Conservation (phyloP, 2,329 filamentous ascomycete genomes). For the Botrytis porri region DNA sequence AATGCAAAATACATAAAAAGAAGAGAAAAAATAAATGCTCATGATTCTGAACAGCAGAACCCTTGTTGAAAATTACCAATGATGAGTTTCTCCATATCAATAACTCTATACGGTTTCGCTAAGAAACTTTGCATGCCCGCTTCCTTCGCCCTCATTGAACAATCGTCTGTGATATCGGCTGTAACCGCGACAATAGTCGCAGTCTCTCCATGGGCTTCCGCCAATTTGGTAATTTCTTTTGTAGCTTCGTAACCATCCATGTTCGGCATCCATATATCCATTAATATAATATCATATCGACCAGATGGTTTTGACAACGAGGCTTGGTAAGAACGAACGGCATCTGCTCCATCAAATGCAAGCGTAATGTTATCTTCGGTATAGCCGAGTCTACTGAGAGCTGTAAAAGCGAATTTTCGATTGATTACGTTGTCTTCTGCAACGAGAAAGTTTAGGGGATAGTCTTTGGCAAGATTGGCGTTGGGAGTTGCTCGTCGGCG, state of each 20-base stretch:
- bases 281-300: conserved; percentile 61
- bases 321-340: conserved; percentile 57
- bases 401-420: conserved; percentile 62
- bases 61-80: conserved; percentile 29
- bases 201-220: conserved; percentile 22
- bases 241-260: conserved; percentile 72
- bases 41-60: conserved; percentile 12
- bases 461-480: conserved; percentile 54
- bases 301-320: conserved; percentile 37
- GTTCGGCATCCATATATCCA: conserved; percentile 74
- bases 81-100: conserved; percentile 53
- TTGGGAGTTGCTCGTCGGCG: conserved; percentile 44
- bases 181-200: conserved; percentile 50
- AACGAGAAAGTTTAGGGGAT: conserved; percentile 65
- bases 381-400: conserved; percentile 67
- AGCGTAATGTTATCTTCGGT: conserved; percentile 51
- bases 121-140: conserved; percentile 56
- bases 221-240: conserved; percentile 52
- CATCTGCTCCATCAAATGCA: conserved; percentile 66
- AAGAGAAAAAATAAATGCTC: background rate
- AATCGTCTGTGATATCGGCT: conserved; percentile 53
- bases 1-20: conserved; percentile 12
- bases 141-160: conserved; percentile 47
- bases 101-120: conserved; percentile 54
- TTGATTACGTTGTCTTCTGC: conserved; percentile 74